phyloP scores from a whole-genome alignment of 495 filamentous ascomycete species.

The Neurospora sp. region DNA sequence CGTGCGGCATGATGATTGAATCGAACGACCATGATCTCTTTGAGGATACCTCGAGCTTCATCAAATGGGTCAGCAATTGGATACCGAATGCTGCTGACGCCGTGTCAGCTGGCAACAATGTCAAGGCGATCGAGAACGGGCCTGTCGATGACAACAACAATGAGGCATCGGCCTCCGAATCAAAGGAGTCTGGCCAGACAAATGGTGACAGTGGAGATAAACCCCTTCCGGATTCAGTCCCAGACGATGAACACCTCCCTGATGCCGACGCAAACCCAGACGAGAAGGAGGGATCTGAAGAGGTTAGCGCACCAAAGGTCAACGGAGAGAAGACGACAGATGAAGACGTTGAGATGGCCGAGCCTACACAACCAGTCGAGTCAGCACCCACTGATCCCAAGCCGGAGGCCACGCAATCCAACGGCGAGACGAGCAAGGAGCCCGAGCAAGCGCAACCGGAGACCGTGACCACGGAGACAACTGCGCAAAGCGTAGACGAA shows the following conservation, averaged over 20 bases:
- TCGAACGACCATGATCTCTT: constrained; percentile 44
- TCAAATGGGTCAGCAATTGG: constrained; percentile 6
- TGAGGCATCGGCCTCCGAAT: background rate
- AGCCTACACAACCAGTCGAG: constrained; percentile 9
- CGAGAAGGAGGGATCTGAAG: constrained; percentile 1
- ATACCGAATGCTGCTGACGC: background rate
- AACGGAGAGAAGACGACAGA: constrained; percentile 22
- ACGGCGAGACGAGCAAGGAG: background rate
- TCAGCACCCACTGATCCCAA: background rate
- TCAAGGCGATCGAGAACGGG: background rate
- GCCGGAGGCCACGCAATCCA: background rate
- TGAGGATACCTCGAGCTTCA: constrained; percentile 24
- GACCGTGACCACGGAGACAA: background rate
- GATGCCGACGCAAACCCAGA: background rate
- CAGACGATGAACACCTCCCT: background rate
- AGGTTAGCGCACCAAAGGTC: background rate
- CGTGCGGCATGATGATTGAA: constrained; percentile 52
- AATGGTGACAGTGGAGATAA: background rate
- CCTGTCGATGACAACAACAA: background rate
- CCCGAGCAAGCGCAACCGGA: background rate
- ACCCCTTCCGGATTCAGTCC: background rate
- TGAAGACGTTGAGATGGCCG: constrained; percentile 40
- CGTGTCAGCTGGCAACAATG: background rate
- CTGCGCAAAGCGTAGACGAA: background rate
- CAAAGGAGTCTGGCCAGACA: background rate